Base-by-base conservation (phyloP, 2,329 filamentous ascomycete species). In the Claviceps sorghi region DNA sequence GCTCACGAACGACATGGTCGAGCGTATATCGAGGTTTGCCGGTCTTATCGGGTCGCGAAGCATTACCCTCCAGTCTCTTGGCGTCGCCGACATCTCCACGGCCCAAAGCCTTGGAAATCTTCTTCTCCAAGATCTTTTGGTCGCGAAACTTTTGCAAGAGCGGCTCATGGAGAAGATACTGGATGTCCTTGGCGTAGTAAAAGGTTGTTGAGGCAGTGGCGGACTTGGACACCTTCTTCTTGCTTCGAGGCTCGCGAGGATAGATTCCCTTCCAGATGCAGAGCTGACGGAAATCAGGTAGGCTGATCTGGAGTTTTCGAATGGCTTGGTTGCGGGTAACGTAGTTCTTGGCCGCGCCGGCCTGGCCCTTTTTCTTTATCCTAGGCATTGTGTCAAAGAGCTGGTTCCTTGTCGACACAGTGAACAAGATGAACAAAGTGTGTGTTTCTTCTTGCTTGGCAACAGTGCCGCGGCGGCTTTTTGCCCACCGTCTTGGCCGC, bases 231-330 rank as follows among this genome's bases (percentile, higher is more conserved):
- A 87, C 93, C 79, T 96, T 96, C 76, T 95, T 96, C 76, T 89
- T 91, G 75, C 86, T 95, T 65, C 93, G 82, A 58, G 93, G 93
- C 75, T 98, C 93, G 64, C 93, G 86, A 59, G 93, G 93, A 72
- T 96, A 98, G 68, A 98, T 97, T 62, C 90, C 93, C 76, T 97
- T 97, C 84, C 95, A 98, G 69, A 98, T 98, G 74, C 93, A 98
- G 67, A 98, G 79, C 73, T 95, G 86, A 72, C 93, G 84, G 73
- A 98, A 98, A 72, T 98, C 93, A 60, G 90, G 89, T 53, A 98
- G 81, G 64, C 87, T 95, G 70, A 98, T 86, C 72, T 98, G 93
- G 57, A 98, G 83, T 75, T 97, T 98, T 70, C 90, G 88, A 62
- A 98, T 88, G 46, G 93, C 93, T 74, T 96, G 89, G 43, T 91